Percentiles rank a stretch among this genome's conserved stretches.
Evolutionary conservation across 192 early-diverging fungal genomes (phyloP).

Genomic region (Gonapodya prolifera): DNA sequence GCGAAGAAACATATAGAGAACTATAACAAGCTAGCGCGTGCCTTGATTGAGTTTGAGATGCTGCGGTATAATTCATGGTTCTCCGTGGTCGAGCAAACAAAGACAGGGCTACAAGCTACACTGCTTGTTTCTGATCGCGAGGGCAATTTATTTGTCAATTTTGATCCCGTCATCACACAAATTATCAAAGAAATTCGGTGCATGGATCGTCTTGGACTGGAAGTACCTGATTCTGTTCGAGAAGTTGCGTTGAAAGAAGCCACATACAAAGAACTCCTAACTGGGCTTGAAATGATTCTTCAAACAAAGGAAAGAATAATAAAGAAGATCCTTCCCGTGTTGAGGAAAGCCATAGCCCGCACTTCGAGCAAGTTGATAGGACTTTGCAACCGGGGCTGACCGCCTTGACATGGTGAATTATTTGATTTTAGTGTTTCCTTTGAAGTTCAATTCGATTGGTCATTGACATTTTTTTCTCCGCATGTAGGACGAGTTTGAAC

Average conservation of each 20-base stretch:
- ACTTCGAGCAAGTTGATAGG: constrained; percentile 43
- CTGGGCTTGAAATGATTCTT: constrained; percentile 27
- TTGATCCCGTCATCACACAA: constrained; percentile 46
- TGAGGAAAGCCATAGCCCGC: constrained; percentile 38
- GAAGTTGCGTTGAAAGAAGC: constrained; percentile 45
- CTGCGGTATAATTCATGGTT: constrained; percentile 45
- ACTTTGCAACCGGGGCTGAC: constrained; percentile 44
- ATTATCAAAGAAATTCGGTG: constrained; percentile 44
- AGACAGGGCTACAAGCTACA: constrained; percentile 47
- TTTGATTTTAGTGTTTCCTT: no score
- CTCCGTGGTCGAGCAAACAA: constrained; percentile 41
- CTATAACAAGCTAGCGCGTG: constrained; percentile 51
- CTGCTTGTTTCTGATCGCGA: constrained; percentile 38
- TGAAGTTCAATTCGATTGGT: not conserved
- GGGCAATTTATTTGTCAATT: constrained; percentile 40
- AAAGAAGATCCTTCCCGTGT: constrained; percentile 27
- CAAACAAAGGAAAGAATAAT: constrained; percentile 31
- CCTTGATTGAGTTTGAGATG: constrained; percentile 46
- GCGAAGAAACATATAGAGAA: constrained; percentile 51
- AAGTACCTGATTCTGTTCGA: constrained; percentile 35
- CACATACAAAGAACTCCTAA: constrained; percentile 41
- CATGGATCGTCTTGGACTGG: constrained; percentile 34
- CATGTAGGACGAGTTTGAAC: constrained; percentile 34
- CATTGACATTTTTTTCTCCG: not conserved
- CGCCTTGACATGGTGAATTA: constrained; percentile 37